Evolutionary conservation across 2,329 filamentous ascomycete species (phyloP).

Genomic region (Ciborinia camelliae): DNA sequence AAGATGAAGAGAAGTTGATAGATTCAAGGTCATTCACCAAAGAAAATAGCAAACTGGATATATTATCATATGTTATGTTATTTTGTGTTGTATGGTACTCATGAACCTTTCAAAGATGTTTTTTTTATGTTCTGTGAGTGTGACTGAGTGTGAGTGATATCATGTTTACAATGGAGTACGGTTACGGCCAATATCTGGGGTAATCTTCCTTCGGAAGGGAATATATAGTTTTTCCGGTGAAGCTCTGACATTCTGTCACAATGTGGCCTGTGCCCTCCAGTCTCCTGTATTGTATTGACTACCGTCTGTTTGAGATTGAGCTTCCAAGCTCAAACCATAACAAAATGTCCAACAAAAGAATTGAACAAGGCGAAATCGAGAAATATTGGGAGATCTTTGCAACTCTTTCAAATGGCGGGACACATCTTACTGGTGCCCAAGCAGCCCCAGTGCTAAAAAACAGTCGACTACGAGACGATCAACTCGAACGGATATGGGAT

Average conservation of each 20-base stretch:
- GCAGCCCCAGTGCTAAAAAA: slow-evolving; percentile 71
- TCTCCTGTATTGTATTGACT: neutral
- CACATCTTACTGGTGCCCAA: slow-evolving; percentile 64
- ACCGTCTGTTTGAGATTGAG: neutral
- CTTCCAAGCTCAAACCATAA: slow-evolving; percentile 4
- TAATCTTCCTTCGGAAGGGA: neutral
- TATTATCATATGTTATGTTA: no score
- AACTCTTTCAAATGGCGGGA: slow-evolving; percentile 60
- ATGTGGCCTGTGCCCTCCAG: neutral
- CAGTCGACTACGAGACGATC: slow-evolving; percentile 68
- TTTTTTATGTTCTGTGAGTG: neutral
- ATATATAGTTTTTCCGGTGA: neutral
- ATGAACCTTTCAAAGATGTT: neutral
- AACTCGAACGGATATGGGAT: slow-evolving; percentile 97
- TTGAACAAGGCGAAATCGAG: slow-evolving; percentile 71
- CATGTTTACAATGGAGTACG: neutral
- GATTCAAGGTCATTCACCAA: neutral
- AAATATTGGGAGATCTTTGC: slow-evolving; percentile 80
- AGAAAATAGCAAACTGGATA: neutral
- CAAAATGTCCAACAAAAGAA: slow-evolving; percentile 47
- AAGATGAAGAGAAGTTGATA: neutral
- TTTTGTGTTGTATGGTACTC: neutral
- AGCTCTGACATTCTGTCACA: neutral
- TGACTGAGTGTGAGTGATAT: no score
- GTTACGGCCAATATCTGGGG: neutral